Evolutionary conservation across 441 rosid genomes (phyloP), one percentile per base, ranked within the genome.

Genomic region (Adansonia madagascariensis): DNA sequence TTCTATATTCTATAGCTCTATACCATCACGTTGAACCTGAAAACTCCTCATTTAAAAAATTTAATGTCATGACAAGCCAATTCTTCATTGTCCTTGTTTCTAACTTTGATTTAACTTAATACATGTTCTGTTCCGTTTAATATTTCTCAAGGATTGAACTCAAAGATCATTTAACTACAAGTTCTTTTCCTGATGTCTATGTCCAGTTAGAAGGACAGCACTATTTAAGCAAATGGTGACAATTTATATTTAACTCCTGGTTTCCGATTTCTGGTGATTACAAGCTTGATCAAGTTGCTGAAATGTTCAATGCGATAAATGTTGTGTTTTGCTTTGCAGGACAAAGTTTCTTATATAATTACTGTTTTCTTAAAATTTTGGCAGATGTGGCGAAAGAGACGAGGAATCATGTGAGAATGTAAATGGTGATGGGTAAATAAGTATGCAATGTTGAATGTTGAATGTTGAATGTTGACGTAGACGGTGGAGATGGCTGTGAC

Each of bases 381-480:
- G 76, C 67, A 59, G 76, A 7, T 73, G 1, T 20, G 44, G 44
- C 14, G 53, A 60, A 73, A 64, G 53, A 73, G 57, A 22, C 44
- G 52, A 73, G 20, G 66, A 73, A 20, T 59, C 55, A 59, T 24
- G 56, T 57, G 43, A 44, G 64, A 39, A 65, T 15, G 27, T 31
- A 31, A 43, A 65, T 7, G 3, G 12, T 12, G 41, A 56, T 20
- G n/a, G 11, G 52, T 41, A 43, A 41, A 18, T 39, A 5, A 22
- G 66, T 39, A 73, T 73, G 66, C 66, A 73, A 18, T 20, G 67
- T 59, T 22, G 67, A 57, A 59, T 67, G 67, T 41, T 59, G 76
- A 22, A 18, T 20, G 67, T 59, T 22, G 67, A 57, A 59, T 67
- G 67, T 41, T 59, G 76, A 22, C 39, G 27, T 49, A 31, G 27